A percentile compares a stretch with the other conserved stretches of the same genome.
These are phyloP conservation scores for Phascolomyces articulosus DNA, from an alignment of 371 early-diverging fungal genomes.

Conservation along the genomic window DNA sequence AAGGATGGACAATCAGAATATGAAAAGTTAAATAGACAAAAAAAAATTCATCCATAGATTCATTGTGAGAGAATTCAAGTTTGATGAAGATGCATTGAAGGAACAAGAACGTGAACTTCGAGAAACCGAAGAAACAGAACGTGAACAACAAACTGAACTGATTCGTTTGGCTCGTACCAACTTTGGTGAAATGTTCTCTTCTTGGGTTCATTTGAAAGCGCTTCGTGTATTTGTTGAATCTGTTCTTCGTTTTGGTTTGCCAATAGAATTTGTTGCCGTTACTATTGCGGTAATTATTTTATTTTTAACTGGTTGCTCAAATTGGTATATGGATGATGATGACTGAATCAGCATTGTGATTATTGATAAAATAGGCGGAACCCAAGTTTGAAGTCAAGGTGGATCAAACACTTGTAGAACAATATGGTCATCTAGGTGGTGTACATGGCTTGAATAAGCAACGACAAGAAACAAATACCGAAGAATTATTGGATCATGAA, in stretches of 20 bases:
- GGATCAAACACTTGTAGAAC: conserved; percentile 66
- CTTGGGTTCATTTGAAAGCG: conserved; percentile 93
- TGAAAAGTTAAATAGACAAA: too few species aligned
- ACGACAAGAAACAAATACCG: conserved; percentile 36
- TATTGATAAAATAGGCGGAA: conserved; percentile 51
- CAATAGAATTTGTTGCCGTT: conserved; percentile 91
- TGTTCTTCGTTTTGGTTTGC: conserved; percentile 93
- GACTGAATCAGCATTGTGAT: conserved; percentile 5
- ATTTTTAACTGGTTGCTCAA: conserved; percentile 17
- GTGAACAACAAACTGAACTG: conserved; percentile 73
- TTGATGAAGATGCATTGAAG: conserved; percentile 77
- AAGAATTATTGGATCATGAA: conserved; percentile 77
- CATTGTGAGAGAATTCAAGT: conserved; percentile 90
- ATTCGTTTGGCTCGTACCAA: conserved; percentile 86
- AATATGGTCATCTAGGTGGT: conserved; percentile 69
- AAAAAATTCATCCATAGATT: conserved; percentile 64
- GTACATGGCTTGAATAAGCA: conserved; percentile 39
- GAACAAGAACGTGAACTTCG: conserved; percentile 74
- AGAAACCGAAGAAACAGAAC: conserved; percentile 74
- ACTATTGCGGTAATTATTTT: conserved; percentile 61
- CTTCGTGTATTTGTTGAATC: conserved; percentile 94
- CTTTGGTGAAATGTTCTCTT: conserved; percentile 89
- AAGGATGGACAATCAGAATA: too few species aligned
- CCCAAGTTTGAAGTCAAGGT: conserved; percentile 78
- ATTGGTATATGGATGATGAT: not conserved